These are phyloP conservation scores for Trifolium pratense DNA, from an alignment of 306 rosid species.

Conservation along the genomic window DNA sequence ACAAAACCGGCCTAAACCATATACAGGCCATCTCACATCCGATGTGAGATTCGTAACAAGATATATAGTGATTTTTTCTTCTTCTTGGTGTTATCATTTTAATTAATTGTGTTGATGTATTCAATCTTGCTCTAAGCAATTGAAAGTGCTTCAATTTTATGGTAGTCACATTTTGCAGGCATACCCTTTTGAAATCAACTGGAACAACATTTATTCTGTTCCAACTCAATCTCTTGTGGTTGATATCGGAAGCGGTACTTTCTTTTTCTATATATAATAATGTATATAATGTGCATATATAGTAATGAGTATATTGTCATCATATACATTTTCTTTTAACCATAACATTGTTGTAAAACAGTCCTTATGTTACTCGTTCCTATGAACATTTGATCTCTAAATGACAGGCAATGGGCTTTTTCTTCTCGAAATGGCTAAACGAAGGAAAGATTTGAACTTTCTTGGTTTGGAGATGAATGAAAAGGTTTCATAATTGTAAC, in stretches of 20 bases:
- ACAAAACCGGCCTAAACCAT: no score
- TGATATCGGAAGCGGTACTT: conserved; percentile 93
- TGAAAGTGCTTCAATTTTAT: conserved; percentile 34
- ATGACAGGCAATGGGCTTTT: conserved; percentile 85
- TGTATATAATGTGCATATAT: background rate
- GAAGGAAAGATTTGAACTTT: conserved; percentile 75
- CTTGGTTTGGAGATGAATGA: conserved; percentile 92
- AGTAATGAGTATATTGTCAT: conserved; percentile 18
- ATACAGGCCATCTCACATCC: no score
- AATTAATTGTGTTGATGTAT: conserved; percentile 16
- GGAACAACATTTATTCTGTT: conserved; percentile 63
- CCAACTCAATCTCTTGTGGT: conserved; percentile 75
- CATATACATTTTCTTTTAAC: conserved; percentile 13
- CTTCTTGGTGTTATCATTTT: background rate
- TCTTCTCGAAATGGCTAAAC: conserved; percentile 82
- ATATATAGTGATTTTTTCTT: no score
- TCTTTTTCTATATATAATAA: conserved; percentile 9
- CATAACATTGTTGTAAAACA: conserved; percentile 4
- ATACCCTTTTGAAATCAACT: conserved; percentile 74
- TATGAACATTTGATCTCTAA: conserved; percentile 36
- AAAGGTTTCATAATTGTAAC: conserved; percentile 56
- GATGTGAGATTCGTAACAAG: no score
- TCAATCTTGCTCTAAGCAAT: conserved; percentile 37
- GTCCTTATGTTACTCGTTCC: conserved; percentile 4
- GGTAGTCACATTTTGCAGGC: conserved; percentile 67